Evolutionary conservation across 306 rosid species (phyloP).

Genomic region (Rosa chinensis): DNA sequence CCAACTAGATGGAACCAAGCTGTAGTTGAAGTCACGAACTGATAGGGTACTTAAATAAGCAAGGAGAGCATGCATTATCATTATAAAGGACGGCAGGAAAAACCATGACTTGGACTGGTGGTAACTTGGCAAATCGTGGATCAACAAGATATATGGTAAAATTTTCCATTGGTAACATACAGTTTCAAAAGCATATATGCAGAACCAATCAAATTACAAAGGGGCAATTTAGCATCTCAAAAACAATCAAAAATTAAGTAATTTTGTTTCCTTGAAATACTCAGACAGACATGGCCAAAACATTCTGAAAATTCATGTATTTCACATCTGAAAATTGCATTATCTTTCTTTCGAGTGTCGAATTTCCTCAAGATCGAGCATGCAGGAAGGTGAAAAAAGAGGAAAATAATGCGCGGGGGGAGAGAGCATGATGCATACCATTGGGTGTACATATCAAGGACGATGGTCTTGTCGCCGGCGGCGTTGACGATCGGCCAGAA

Average conservation of each 20-base stretch:
- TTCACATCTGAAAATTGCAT: background rate
- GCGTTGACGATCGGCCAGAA: conserved; percentile 98
- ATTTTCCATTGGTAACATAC: background rate
- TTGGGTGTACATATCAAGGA: conserved; percentile 97
- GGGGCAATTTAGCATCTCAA: background rate
- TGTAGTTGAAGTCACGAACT: background rate
- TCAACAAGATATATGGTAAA: background rate
- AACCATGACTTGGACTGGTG: background rate
- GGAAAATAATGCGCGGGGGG: too few species aligned
- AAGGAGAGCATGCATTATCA: background rate
- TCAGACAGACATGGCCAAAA: too few species aligned
- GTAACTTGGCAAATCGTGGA: background rate
- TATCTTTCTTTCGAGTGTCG: too few species aligned
- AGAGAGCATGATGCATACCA: conserved; percentile 43
- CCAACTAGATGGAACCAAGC: background rate
- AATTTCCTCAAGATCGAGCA: too few species aligned
- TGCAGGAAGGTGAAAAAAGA: background rate
- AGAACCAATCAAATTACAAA: background rate
- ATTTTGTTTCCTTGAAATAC: too few species aligned
- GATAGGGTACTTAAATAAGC: background rate
- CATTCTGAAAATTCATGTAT: too few species aligned
- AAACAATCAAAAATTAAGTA: too few species aligned
- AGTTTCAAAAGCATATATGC: background rate
- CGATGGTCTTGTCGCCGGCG: conserved; percentile 86
- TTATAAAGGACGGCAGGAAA: background rate